Evolutionary conservation across 305 asterid species (phyloP).

Genomic region (Solanum hybrid): DNA sequence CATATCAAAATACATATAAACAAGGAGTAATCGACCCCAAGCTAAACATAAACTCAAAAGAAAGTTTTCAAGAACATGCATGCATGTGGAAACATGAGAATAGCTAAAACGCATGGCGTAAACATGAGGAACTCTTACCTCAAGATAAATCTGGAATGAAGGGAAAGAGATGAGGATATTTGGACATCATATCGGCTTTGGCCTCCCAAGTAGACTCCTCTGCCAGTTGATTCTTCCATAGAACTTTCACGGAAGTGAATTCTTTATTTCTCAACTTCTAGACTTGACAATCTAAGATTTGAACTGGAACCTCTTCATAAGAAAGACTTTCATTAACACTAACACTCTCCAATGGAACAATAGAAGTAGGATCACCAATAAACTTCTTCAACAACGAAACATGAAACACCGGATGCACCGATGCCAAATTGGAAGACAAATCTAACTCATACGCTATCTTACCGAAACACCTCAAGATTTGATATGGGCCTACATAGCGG

Average conservation of each 20-base stretch:
- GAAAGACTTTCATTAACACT: not conserved
- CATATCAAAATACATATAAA: not conserved
- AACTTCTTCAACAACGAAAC: not conserved
- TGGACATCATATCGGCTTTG: not conserved
- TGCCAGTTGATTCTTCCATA: not conserved
- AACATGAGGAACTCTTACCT: not conserved
- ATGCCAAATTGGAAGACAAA: not conserved
- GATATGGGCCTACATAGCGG: not conserved
- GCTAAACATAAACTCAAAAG: not conserved
- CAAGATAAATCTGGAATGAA: not conserved
- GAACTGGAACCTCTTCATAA: not conserved
- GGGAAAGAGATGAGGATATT: not conserved
- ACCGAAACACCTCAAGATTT: not conserved
- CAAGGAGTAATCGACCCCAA: not conserved
- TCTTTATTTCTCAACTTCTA: not conserved
- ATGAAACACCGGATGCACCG: not conserved
- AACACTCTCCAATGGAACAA: not conserved
- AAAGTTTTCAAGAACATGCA: not conserved
- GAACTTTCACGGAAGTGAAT: not conserved
- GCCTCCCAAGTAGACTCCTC: not conserved
- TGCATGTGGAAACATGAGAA: not conserved
- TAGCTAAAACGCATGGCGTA: not conserved
- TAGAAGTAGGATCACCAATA: not conserved
- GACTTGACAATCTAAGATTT: not conserved
- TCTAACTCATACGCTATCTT: not conserved